Base-by-base conservation (phyloP, 1,284 basidiomycete genomes). In the Apiotrichum veenhuisii region DNA sequence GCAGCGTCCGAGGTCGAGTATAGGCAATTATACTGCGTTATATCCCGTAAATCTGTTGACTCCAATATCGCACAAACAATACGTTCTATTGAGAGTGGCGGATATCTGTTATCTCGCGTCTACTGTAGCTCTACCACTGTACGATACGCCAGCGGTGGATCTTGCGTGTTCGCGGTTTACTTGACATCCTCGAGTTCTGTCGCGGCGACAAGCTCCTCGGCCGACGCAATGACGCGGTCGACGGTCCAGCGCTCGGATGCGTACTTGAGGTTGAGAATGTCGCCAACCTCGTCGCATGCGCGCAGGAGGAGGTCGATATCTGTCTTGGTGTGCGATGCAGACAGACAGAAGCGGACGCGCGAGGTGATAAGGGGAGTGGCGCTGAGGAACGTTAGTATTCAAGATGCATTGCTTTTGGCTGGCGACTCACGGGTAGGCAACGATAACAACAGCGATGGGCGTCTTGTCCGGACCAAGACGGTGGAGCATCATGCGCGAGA, bases 271-370 rank as follows among this genome's bases (percentile, higher is more conserved):
- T 91, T 88, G 55, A 98, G 80, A 33, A 90, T 72, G 68, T 88
- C 85, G 27, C 96, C 95, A 60, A 98, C 81, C 78, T 98, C 94
- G 78, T 97, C 91, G 71, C 89, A 93, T 8, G 95, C 94, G 42
- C 83, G 80, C 44, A 99, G 80, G 34, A 98, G 79, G 27, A 82
- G 80, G 78, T 98, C 95, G 54, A 98, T 85, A 70, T 99, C 96
- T 70, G 93, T 87, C 81, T 98, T 98, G 57, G 95, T 98, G 80
- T 98, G 95, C 53, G 91, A 82, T 5, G 95, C 89, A 55, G 89
- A 92, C 23, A 98, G 82, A 74, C 96, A 98, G 82, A 98, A 98
- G 67, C 95, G 82, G 40, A 95, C 92, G 23, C 96, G 84, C 44
- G 86, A 85, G 2, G 90, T 91, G 62, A 94, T 87, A 48, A 98